phyloP scores from a whole-genome alignment of 306 rosid species.

The Neltuma alba region DNA sequence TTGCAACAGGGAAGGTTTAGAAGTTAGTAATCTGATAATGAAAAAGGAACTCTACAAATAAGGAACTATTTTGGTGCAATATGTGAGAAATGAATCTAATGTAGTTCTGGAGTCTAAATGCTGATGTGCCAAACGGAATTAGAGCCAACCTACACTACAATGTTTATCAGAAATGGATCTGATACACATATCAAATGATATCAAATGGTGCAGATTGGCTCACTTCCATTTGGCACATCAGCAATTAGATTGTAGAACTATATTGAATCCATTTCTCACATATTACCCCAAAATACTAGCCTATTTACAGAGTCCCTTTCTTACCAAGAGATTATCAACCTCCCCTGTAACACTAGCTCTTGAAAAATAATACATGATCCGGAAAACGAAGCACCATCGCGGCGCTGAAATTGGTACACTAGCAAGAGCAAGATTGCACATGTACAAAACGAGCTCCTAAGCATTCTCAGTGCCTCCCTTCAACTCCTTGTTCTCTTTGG shows the following conservation, averaged over 20 bases:
- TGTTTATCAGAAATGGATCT: too few species aligned
- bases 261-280: background rate
- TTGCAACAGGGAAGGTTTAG: background rate
- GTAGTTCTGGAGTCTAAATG: background rate
- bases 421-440: conserved; percentile 13
- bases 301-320: background rate
- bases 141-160: background rate
- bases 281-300: background rate
- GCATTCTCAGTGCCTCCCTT: conserved; percentile 41
- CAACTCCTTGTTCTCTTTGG: conserved; percentile 73
- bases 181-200: conserved; percentile 1
- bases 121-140: background rate
- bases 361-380: conserved; percentile 32
- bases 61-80: background rate
- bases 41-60: background rate
- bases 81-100: background rate
- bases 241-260: background rate
- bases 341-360: conserved; percentile 16
- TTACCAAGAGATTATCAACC: background rate
- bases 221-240: background rate
- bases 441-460: conserved; percentile 25
- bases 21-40: background rate
- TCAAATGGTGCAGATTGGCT: background rate
- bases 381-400: conserved; percentile 29
- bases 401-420: conserved; percentile 32